Evolutionary conservation across 2,329 filamentous ascomycete genomes (phyloP), one percentile per base, ranked within the genome.

Genomic region (Ophiostoma ulmi): DNA sequence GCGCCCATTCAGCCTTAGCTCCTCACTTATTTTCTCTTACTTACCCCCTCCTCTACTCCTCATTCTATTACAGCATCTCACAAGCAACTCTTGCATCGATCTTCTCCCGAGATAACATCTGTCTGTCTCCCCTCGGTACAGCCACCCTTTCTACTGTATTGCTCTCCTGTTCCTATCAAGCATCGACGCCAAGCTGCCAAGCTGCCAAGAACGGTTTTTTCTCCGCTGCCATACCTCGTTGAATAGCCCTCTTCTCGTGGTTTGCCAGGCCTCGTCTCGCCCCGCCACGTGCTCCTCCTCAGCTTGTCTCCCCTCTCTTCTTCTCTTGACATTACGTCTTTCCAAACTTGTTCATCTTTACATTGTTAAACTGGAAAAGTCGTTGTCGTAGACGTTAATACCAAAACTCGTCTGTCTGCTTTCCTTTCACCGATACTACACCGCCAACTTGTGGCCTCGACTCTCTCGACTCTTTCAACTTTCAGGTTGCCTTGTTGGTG

Each of bases 141-240:
- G 64, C 55, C 67, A 69, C 68, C 3, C 61, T n/a, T 69, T 26
- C 36, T 48, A n/a, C 10, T 48, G 52, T 67, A 65, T 64, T 35
- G 31, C 36, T 35, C 64, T 35, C 58, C 55, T 17, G 58, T 26
- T 38, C 17, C 44, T 69, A 36, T 71, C 70, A 71, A 70, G 68
- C 68, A 36, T 67, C 38, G 13, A 17, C 67, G 71, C 71, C 72
- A 71, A 70, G 71, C 67, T 69, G 69, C 72, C 71, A 73, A 72
- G 67, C 65, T 58, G 71, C 71, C 69, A 70, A 73, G 71, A 72
- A 38, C 38, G 39, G 17, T 41, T 69, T 65, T 70, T 70, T 71
- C 68, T 71, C 68, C 71, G 61, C 71, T 71, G 67, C 61, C 44
- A 66, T 69, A 68, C 71, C 68, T 68, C 35, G 20, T 68, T 69